These are phyloP conservation scores for Mariannaea sp. DNA, from an alignment of 2,329 filamentous ascomycete species.

Conservation along the genomic window DNA sequence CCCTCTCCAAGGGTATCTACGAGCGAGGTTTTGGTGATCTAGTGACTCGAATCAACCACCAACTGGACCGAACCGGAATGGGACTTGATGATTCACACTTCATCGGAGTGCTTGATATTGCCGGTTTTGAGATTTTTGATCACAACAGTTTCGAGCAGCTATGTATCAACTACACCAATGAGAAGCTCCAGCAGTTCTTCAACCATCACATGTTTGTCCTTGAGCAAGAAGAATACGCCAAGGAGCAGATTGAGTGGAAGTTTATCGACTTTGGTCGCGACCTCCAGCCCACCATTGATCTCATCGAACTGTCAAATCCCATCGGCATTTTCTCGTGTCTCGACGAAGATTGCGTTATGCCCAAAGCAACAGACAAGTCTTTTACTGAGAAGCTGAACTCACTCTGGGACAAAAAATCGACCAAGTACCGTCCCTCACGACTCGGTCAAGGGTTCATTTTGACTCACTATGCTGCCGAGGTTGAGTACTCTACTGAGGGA, in stretches of 20 bases:
- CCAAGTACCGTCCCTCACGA: constrained; percentile 88
- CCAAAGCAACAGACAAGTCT: constrained; percentile 93
- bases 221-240: constrained; percentile 96
- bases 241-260: constrained; percentile 98
- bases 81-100: constrained; percentile 90
- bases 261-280: constrained; percentile 99
- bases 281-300: constrained; percentile 93
- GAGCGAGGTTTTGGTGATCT: constrained; percentile 94
- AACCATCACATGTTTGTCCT: constrained; percentile 99
- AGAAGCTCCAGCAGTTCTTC: constrained; percentile 99
- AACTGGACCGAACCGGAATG: constrained; percentile 84
- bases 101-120: constrained; percentile 98
- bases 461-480: constrained; percentile 96
- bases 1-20: constrained; percentile 95
- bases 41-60: constrained; percentile 87
- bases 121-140: constrained; percentile 98
- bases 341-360: constrained; percentile 98
- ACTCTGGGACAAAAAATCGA: constrained; percentile 93
- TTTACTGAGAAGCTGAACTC: constrained; percentile 98
- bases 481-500: constrained; percentile 92
- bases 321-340: constrained; percentile 99
- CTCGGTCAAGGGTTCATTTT: constrained; percentile 92
- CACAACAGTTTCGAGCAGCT: constrained; percentile 98
- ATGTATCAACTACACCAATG: constrained; percentile 99
- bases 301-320: constrained; percentile 94